A percentile compares a stretch with the other conserved stretches of the same genome.
Evolutionary conservation across 169 alveolate species (phyloP).

Genomic region (Babesia bigemina): DNA sequence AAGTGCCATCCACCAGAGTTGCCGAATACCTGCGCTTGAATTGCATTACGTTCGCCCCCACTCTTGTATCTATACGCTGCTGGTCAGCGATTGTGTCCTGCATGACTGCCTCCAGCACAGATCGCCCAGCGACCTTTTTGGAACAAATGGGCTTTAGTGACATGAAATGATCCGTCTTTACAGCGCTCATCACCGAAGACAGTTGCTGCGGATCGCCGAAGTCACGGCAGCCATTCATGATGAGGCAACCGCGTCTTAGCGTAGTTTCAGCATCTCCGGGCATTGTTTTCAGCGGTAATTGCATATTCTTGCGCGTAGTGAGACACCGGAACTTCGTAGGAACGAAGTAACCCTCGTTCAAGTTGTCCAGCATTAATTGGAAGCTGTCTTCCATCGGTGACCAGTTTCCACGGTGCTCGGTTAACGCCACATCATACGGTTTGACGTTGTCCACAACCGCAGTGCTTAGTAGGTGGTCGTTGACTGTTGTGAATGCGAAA

Average conservation of each 20-base stretch:
- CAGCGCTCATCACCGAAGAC: slow-evolving; percentile 9
- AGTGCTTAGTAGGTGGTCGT: slow-evolving; percentile 38
- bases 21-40: too few relatives aligned
- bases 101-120: slow-evolving; percentile 17
- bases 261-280: slow-evolving; percentile 4
- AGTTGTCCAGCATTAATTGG: slow-evolving; percentile 45
- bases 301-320: slow-evolving; percentile 43
- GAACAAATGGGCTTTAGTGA: slow-evolving; percentile 9
- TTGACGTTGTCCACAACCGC: slow-evolving; percentile 50
- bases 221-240: slow-evolving; percentile 38
- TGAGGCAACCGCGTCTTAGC: slow-evolving; percentile 46
- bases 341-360: slow-evolving; percentile 64
- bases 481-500: slow-evolving; percentile 11
- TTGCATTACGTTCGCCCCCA: too few relatives aligned
- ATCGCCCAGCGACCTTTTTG: slow-evolving; percentile 22
- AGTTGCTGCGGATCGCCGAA: slow-evolving; percentile 14
- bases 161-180: slow-evolving; percentile 31
- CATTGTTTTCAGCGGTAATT: slow-evolving; percentile 18
- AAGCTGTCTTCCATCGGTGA: slow-evolving; percentile 37
- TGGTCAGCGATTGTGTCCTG: neutral
- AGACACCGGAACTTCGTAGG: slow-evolving; percentile 49
- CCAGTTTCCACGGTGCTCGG: slow-evolving; percentile 51
- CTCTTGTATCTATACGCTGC: too few relatives aligned
- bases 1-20: too few relatives aligned
- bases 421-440: slow-evolving; percentile 40